phyloP scores from a whole-genome alignment of 73 alveolate genomes.

The Stentor roeselii region DNA sequence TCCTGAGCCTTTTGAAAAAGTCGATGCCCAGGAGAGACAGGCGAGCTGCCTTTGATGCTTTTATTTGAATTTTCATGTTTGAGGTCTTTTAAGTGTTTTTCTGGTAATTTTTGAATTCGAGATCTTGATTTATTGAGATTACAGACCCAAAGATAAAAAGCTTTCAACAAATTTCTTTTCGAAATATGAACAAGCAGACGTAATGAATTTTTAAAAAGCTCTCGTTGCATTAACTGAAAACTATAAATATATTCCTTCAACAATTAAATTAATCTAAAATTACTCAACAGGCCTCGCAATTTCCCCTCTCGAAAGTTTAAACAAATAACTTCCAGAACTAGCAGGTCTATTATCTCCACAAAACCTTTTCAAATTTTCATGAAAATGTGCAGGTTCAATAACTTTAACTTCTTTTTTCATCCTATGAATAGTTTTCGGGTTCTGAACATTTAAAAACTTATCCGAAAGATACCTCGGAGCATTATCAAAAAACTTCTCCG shows the following conservation, averaged over 20 bases:
- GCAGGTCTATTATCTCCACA: not conserved
- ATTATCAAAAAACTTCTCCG: constrained; percentile 8
- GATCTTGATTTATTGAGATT: not conserved
- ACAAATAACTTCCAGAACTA: not conserved
- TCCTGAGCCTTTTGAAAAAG: not conserved
- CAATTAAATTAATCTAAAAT: too few relatives aligned
- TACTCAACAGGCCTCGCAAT: not conserved
- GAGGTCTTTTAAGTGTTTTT: not conserved
- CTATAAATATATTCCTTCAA: not conserved
- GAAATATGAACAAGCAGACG: too few relatives aligned
- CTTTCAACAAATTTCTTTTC: not conserved
- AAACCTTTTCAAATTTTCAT: not conserved
- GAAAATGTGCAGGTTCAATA: not conserved
- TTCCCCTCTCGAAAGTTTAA: not conserved
- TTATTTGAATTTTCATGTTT: not conserved
- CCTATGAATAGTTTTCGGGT: not conserved
- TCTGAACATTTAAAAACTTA: not conserved
- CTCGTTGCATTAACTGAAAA: not conserved
- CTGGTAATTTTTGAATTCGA: not conserved
- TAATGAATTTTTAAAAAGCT: not conserved
- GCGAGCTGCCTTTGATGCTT: not conserved
- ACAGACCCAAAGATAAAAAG: not conserved
- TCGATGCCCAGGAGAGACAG: not conserved
- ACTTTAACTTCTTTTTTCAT: not conserved
- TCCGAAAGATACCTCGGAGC: not conserved